phyloP scores from a whole-genome alignment of 768 basidiomycete species.

The Pholiota microspora region DNA sequence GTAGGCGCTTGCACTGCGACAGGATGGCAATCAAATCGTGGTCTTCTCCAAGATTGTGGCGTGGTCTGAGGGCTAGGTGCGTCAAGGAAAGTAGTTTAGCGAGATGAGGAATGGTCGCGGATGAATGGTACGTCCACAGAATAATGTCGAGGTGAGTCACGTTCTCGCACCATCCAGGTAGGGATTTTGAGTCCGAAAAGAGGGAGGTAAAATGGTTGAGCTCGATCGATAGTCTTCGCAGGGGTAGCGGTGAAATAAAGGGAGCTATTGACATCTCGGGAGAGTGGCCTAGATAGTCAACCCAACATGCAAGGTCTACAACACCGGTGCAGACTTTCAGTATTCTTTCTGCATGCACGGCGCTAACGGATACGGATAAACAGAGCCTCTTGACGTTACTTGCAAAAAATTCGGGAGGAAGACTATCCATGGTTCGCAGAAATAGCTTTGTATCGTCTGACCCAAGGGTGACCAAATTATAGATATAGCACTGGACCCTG shows the following conservation, averaged over 20 bases:
- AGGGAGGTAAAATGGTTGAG: constrained; percentile 26
- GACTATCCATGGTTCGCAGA: constrained; percentile 31
- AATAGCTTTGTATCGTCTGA: constrained; percentile 30
- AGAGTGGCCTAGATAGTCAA: constrained; percentile 26
- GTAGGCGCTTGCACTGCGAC: constrained; percentile 22
- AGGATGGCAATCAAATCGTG: constrained; percentile 24
- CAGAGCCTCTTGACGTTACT: constrained; percentile 37
- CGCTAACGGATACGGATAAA: constrained; percentile 30
- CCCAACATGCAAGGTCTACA: constrained; percentile 36
- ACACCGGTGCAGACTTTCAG: constrained; percentile 35
- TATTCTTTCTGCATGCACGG: constrained; percentile 27
- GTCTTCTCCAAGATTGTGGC: constrained; percentile 21
- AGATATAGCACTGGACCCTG: constrained; percentile 40
- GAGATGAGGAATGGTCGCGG: constrained; percentile 26
- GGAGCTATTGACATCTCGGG: constrained; percentile 18
- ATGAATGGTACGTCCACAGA: constrained; percentile 28
- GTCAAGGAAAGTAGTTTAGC: constrained; percentile 27
- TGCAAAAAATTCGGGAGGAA: constrained; percentile 34
- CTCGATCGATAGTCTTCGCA: constrained; percentile 35
- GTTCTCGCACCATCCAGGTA: constrained; percentile 23
- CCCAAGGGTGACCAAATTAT: constrained; percentile 35
- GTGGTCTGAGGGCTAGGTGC: constrained; percentile 30
- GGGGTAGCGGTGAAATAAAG: constrained; percentile 26
- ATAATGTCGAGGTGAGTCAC: constrained; percentile 38
- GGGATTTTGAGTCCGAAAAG: constrained; percentile 11